A percentile compares a stretch with the other conserved stretches of the same genome.
Evolutionary conservation across 1,284 basidiomycete species (phyloP).

Genomic region (Anthracocystis setariae): DNA sequence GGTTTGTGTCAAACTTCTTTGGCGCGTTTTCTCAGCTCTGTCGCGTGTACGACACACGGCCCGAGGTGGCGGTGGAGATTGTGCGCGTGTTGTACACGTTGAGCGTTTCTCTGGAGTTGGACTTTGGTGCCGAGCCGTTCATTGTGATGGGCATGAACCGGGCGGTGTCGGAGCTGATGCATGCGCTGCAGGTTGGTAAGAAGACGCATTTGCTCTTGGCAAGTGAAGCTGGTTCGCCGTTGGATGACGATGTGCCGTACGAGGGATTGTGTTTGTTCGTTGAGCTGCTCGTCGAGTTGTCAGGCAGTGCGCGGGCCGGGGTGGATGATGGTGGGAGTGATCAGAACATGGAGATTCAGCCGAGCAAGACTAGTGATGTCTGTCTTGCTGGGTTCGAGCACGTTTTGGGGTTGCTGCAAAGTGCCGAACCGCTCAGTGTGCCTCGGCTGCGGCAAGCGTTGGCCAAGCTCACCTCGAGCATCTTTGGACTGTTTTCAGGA

Average conservation of each 20-base stretch:
- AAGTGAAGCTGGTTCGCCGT: slow-evolving; percentile 23
- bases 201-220: slow-evolving; percentile 37
- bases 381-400: slow-evolving; percentile 49
- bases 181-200: slow-evolving; percentile 34
- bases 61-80: slow-evolving; percentile 41
- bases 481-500: slow-evolving; percentile 31
- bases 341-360: slow-evolving; percentile 15
- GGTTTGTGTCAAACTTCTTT: slow-evolving; percentile 52
- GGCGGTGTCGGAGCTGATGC: slow-evolving; percentile 35
- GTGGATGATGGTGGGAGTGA: slow-evolving; percentile 39
- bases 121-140: slow-evolving; percentile 41
- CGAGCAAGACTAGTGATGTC: slow-evolving; percentile 42
- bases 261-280: slow-evolving; percentile 48
- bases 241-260: slow-evolving; percentile 57
- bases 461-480: slow-evolving; percentile 25
- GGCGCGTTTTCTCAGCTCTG: slow-evolving; percentile 42
- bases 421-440: slow-evolving; percentile 35
- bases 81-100: slow-evolving; percentile 44
- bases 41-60: slow-evolving; percentile 39
- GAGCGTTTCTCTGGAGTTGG: slow-evolving; percentile 33
- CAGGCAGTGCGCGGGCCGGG: slow-evolving; percentile 29
- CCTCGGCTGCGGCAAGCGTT: slow-evolving; percentile 36
- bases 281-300: slow-evolving; percentile 44
- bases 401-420: slow-evolving; percentile 24
- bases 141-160: slow-evolving; percentile 40